A percentile compares a stretch with the other conserved stretches of the same genome.
Conservation (phyloP, 768 basidiomycete genomes). For the Boletus tylopilopsis region DNA sequence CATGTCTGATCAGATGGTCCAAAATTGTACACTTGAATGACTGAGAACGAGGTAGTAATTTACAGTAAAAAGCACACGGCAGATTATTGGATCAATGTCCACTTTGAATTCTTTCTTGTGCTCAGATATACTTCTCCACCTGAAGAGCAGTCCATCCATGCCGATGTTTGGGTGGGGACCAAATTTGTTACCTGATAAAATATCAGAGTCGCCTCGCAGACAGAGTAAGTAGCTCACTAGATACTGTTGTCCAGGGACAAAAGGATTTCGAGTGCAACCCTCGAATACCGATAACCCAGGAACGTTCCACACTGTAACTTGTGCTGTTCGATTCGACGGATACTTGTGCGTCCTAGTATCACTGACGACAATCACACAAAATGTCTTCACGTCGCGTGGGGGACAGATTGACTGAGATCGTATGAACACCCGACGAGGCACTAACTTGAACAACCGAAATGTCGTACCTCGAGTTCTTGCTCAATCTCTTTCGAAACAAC, state of each 20-base stretch:
- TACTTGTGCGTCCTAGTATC: slow-evolving; percentile 56
- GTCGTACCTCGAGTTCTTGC: slow-evolving; percentile 64
- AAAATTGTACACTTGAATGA: no score
- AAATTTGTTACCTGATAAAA: slow-evolving; percentile 53
- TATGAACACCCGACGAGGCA: slow-evolving; percentile 2
- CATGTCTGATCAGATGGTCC: no score
- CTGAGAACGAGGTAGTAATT: no score
- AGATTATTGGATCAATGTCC: slow-evolving; percentile 38
- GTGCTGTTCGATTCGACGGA: slow-evolving; percentile 57
- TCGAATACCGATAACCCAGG: slow-evolving; percentile 48
- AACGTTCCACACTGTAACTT: slow-evolving; percentile 84
- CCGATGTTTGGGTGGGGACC: slow-evolving; percentile 57
- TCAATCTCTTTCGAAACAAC: slow-evolving; percentile 58
- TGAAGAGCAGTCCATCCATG: slow-evolving; percentile 66
- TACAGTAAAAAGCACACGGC: background rate
- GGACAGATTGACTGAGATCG: slow-evolving; percentile 55
- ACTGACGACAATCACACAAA: slow-evolving; percentile 66
- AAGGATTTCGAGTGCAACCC: slow-evolving; percentile 43
- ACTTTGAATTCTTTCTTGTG: slow-evolving; percentile 62
- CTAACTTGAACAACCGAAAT: background rate
- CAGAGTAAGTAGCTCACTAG: slow-evolving; percentile 41
- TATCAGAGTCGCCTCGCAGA: background rate
- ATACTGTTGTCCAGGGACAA: slow-evolving; percentile 65
- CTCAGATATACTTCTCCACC: slow-evolving; percentile 69
- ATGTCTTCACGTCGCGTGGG: slow-evolving; percentile 67